These are phyloP conservation scores for Tolypocladium paradoxum DNA, from an alignment of 2,329 filamentous ascomycete genomes.

Conservation along the genomic window DNA sequence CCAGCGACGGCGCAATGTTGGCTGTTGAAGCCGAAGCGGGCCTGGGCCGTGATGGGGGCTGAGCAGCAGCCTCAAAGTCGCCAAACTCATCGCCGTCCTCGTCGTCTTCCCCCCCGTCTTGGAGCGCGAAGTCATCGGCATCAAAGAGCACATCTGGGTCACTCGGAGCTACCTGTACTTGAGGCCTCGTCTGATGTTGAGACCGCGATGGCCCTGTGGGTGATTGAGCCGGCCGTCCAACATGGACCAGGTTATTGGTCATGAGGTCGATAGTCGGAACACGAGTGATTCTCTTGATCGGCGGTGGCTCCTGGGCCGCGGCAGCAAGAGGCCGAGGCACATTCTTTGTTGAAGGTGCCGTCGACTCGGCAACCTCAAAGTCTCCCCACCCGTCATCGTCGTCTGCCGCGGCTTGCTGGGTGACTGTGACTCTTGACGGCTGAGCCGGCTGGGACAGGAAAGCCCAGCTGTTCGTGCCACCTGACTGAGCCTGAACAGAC, in stretches of 20 bases:
- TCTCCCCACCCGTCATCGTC: constrained; percentile 59
- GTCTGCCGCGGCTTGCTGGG: constrained; percentile 15
- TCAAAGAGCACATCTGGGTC: constrained; percentile 56
- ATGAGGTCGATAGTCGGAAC: constrained; percentile 43
- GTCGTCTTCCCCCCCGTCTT: constrained; percentile 30
- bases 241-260: constrained; percentile 38
- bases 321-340: neutral
- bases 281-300: constrained; percentile 16
- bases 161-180: constrained; percentile 11
- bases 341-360: constrained; percentile 4
- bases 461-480: constrained; percentile 9
- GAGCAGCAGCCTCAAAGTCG: constrained; percentile 42
- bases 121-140: constrained; percentile 42
- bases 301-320: neutral
- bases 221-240: constrained; percentile 10
- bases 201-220: constrained; percentile 2
- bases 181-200: constrained; percentile 9
- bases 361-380: constrained; percentile 46
- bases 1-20: constrained; percentile 19
- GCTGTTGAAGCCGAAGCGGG: constrained; percentile 7
- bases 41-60: constrained; percentile 6
- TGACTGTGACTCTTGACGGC: neutral
- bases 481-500: constrained; percentile 14
- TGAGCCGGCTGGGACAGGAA: neutral
- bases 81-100: constrained; percentile 47